These are phyloP conservation scores for Fusarium redolens DNA, from an alignment of 2,329 filamentous ascomycete genomes.

Conservation along the genomic window DNA sequence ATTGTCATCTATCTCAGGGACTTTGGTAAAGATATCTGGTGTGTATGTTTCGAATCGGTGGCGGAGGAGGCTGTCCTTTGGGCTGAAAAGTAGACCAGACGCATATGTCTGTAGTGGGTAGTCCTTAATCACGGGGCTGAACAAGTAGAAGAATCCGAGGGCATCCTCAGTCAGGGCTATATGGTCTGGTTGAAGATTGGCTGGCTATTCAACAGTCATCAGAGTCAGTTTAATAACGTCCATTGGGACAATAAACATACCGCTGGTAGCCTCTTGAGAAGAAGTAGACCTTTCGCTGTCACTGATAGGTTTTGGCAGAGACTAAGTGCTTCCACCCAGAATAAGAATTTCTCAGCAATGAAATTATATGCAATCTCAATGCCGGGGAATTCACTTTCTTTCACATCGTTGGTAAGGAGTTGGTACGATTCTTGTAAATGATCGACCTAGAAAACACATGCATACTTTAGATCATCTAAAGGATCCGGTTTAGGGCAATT, in stretches of 20 bases:
- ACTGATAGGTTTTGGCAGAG: neutral
- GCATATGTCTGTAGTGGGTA: neutral
- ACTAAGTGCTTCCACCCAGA: neutral
- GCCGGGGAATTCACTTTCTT: accelerated
- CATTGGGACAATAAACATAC: neutral
- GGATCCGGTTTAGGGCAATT: neutral
- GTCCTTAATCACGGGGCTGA: neutral
- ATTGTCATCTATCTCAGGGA: neutral
- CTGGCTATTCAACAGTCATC: neutral
- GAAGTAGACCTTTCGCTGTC: neutral
- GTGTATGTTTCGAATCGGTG: accelerated
- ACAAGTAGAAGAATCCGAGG: neutral
- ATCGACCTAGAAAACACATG: neutral
- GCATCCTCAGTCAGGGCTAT: neutral
- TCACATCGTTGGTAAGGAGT: accelerated
- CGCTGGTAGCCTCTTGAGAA: accelerated
- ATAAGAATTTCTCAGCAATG: neutral
- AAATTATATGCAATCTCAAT: neutral
- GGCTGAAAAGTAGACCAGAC: neutral
- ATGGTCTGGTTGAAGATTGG: neutral
- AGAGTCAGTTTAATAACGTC: neutral
- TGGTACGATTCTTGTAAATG: neutral
- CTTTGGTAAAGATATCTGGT: accelerated
- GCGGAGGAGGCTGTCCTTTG: neutral
- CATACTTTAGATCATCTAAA: accelerated